These are phyloP conservation scores for Bromus sterilis DNA, from an alignment of 176 grass and related monocot genomes.

Conservation along the genomic window DNA sequence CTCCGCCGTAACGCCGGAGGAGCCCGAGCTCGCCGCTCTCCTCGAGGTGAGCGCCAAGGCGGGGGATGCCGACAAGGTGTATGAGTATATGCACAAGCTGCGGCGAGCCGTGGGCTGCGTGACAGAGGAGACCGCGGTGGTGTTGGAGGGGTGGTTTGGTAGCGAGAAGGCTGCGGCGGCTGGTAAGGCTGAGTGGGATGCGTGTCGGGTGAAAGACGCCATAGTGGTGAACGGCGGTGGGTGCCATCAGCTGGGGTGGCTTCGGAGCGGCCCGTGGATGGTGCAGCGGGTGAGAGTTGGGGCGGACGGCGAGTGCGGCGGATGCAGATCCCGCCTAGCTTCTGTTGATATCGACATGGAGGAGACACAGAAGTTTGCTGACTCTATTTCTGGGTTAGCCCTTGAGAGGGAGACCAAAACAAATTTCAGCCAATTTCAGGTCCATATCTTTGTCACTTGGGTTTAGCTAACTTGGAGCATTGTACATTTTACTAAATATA, in stretches of 20 bases:
- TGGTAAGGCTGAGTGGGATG: slow-evolving; percentile 11
- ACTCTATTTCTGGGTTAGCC: slow-evolving; percentile 66
- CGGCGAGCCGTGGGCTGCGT: slow-evolving; percentile 35
- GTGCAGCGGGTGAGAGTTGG: slow-evolving; percentile 35
- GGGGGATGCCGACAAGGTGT: slow-evolving; percentile 47
- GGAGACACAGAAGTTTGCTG: slow-evolving; percentile 55
- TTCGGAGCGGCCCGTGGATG: slow-evolving; percentile 39
- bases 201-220: slow-evolving; percentile 16
- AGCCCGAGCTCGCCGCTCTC: slow-evolving; percentile 49
- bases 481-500: neutral
- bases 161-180: slow-evolving; percentile 16
- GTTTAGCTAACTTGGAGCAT: neutral
- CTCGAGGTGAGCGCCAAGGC: slow-evolving; percentile 48
- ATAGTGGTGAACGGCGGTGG: slow-evolving; percentile 67
- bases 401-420: slow-evolving; percentile 67
- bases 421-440: slow-evolving; percentile 87
- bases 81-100: slow-evolving; percentile 75
- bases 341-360: slow-evolving; percentile 47
- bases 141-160: slow-evolving; percentile 53
- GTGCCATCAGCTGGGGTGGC: slow-evolving; percentile 68
- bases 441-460: neutral
- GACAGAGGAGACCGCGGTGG: slow-evolving; percentile 11
- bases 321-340: slow-evolving; percentile 39
- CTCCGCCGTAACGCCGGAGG: slow-evolving; percentile 49
- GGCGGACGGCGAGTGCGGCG: slow-evolving; percentile 19